These are phyloP conservation scores for Kodamaea leandrae DNA, from an alignment of 805 yeast species.

Conservation along the genomic window DNA sequence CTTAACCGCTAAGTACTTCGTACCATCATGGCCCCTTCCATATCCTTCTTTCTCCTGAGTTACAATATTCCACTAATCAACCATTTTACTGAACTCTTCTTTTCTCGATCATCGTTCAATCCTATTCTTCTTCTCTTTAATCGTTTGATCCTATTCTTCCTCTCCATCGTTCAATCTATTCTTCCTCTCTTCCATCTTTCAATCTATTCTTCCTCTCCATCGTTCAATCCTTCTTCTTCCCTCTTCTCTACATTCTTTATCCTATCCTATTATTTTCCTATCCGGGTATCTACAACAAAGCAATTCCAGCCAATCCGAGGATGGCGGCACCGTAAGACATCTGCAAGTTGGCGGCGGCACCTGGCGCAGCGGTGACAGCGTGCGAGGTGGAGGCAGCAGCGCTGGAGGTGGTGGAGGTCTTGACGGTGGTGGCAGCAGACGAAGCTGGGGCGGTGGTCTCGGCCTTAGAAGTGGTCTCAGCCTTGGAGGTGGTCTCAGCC, in stretches of 20 bases:
- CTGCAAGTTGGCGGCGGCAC: slow-evolving; percentile 20
- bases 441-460: slow-evolving; percentile 11
- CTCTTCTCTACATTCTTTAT: background rate
- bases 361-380: slow-evolving; percentile 9
- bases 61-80: background rate
- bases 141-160: too few species aligned
- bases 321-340: slow-evolving; percentile 26
- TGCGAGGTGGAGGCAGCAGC: slow-evolving; percentile 6
- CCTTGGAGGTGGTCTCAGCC: slow-evolving; percentile 7
- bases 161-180: too few species aligned
- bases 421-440: slow-evolving; percentile 7
- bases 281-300: slow-evolving; percentile 17
- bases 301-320: slow-evolving; percentile 23
- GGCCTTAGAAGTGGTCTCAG: slow-evolving; percentile 6
- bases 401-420: slow-evolving; percentile 7
- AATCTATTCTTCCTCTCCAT: too few species aligned
- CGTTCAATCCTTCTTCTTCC: too few species aligned
- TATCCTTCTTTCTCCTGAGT: background rate
- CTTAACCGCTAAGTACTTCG: too few species aligned
- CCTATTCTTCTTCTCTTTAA: too few species aligned
- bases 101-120: too few species aligned
- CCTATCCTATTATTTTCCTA: background rate
- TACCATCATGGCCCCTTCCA: background rate
- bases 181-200: too few species aligned
- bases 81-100: too few species aligned